Evolutionary conservation across 331 rosid genomes (phyloP).

Genomic region (Quercus phellos): DNA sequence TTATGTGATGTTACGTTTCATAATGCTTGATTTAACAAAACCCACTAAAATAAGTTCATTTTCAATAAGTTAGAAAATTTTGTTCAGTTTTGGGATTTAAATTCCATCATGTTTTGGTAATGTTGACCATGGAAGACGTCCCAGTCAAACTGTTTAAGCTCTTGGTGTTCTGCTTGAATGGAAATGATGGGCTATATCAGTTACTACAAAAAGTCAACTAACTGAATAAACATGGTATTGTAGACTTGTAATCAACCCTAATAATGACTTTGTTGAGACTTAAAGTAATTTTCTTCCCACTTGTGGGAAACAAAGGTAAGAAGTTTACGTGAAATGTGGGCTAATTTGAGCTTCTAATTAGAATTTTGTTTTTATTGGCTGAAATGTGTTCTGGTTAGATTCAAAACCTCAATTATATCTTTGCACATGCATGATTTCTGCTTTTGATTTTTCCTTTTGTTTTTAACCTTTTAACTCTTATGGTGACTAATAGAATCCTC

Average conservation of each 20-base stretch:
- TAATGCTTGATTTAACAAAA: constrained; percentile 11
- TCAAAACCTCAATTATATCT: no score
- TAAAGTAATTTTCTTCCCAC: constrained; percentile 1
- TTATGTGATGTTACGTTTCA: constrained; percentile 17
- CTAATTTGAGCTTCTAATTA: no score
- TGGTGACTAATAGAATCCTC: no score
- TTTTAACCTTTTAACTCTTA: no score
- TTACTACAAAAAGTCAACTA: neutral
- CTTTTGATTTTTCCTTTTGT: no score
- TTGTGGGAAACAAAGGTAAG: neutral
- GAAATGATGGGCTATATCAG: neutral
- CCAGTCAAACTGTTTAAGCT: neutral
- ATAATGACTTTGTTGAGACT: constrained; percentile 7
- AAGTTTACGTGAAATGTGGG: neutral
- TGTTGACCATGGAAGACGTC: neutral
- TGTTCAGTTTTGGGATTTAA: neutral
- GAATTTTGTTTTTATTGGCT: no score
- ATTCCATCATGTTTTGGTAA: constrained; percentile 12
- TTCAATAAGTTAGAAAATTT: neutral
- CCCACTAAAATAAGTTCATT: constrained; percentile 16
- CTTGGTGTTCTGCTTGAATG: neutral
- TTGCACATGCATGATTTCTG: no score
- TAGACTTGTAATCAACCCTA: constrained; percentile 1
- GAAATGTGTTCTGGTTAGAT: no score
- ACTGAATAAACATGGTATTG: neutral